These are phyloP conservation scores for Botrytis fragariae DNA, from an alignment of 2,329 filamentous ascomycete species.

Conservation along the genomic window DNA sequence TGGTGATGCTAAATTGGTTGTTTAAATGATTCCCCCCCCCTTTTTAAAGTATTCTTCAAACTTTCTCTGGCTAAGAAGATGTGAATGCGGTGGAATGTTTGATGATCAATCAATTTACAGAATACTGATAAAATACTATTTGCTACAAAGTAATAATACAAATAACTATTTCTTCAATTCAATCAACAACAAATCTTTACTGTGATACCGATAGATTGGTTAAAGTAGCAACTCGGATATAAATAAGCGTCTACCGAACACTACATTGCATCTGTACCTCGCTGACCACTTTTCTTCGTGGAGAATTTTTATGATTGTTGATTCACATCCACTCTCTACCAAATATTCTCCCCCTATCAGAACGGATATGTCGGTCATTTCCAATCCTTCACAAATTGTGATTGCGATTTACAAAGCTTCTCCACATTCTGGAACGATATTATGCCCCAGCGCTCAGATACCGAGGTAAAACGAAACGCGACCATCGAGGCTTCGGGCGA, in stretches of 20 bases:
- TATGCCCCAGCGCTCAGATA: background rate
- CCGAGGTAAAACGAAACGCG: slow-evolving; percentile 19
- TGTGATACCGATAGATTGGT: background rate
- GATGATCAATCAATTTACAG: background rate
- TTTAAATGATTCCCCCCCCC: slow-evolving; percentile 23
- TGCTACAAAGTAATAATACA: background rate
- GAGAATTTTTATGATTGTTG: background rate
- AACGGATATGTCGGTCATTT: background rate
- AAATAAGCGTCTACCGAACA: background rate
- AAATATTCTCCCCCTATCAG: background rate
- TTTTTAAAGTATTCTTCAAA: background rate
- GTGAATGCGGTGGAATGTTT: background rate
- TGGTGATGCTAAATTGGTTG: slow-evolving; percentile 33
- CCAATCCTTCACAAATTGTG: background rate
- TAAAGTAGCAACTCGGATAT: background rate
- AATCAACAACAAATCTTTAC: background rate
- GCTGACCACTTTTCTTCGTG: background rate
- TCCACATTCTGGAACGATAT: background rate
- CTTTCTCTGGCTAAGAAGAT: background rate
- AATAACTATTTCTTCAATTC: background rate
- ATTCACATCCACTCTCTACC: background rate
- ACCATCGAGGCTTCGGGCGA: slow-evolving; percentile 14
- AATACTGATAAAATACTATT: background rate
- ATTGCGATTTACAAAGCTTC: slow-evolving; percentile 8
- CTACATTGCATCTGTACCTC: background rate